A percentile compares a stretch with the other conserved stretches of the same genome.
These are phyloP conservation scores for Friedmanniomyces simplex DNA, from an alignment of 495 filamentous ascomycete genomes.

Conservation along the genomic window DNA sequence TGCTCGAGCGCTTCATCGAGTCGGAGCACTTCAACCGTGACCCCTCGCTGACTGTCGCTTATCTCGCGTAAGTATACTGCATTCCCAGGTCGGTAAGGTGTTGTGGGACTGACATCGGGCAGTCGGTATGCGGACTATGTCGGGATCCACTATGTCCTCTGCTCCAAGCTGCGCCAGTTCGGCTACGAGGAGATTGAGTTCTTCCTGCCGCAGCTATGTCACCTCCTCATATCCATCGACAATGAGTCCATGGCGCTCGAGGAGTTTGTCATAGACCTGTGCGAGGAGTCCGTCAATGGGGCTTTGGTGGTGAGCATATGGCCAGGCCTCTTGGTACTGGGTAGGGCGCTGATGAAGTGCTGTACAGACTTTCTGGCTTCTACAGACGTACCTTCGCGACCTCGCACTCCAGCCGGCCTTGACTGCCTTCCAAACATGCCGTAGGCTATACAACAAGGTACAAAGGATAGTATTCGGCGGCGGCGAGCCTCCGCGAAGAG, in stretches of 20 bases:
- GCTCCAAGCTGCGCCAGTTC: conserved; percentile 69
- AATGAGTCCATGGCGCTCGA: conserved; percentile 77
- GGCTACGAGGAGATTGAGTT: conserved; percentile 76
- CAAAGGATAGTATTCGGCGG: conserved; percentile 68
- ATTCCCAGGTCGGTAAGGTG: conserved; percentile 1
- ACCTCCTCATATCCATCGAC: conserved; percentile 66
- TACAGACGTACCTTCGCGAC: conserved; percentile 72
- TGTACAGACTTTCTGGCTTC: conserved; percentile 67
- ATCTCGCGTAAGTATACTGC: conserved; percentile 52
- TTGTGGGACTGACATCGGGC: background rate
- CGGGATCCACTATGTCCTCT: conserved; percentile 69
- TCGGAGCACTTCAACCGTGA: conserved; percentile 75
- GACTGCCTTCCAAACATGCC: conserved; percentile 59
- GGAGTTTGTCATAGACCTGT: conserved; percentile 69
- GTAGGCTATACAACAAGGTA: conserved; percentile 67
- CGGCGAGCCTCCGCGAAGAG: conserved; percentile 47
- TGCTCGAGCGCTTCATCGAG: conserved; percentile 68
- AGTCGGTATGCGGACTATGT: conserved; percentile 75
- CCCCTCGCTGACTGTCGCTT: conserved; percentile 67
- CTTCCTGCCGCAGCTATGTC: conserved; percentile 68
- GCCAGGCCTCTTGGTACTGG: background rate
- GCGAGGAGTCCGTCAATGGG: conserved; percentile 68
- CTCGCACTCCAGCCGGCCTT: conserved; percentile 57
- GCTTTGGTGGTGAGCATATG: conserved; percentile 52
- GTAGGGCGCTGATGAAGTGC: conserved; percentile 1